Conservation (phyloP, 106 monocot species). For the Allium cepa region DNA sequence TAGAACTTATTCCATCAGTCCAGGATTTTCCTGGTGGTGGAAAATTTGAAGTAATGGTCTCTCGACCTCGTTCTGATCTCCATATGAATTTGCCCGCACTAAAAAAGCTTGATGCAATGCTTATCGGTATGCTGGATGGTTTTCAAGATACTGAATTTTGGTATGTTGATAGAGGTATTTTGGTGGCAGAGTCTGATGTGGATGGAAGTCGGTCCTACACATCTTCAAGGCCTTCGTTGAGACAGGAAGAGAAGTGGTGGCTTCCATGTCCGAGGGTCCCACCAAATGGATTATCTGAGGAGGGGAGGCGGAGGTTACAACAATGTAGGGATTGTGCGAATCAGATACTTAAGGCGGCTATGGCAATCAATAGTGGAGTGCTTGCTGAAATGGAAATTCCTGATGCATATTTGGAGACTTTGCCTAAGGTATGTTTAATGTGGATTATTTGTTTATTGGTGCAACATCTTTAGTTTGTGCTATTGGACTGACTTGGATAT, state of each 20-base stretch:
- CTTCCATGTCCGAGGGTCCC: constrained; percentile 82
- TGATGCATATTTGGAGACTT: constrained; percentile 60
- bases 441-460: too few relatives aligned
- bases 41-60: constrained; percentile 85
- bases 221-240: constrained; percentile 41
- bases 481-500: too few relatives aligned
- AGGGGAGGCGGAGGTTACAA: constrained; percentile 59
- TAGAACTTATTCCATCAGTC: constrained; percentile 77
- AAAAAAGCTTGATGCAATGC: constrained; percentile 88
- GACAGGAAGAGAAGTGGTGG: constrained; percentile 99
- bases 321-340: constrained; percentile 76
- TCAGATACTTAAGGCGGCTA: constrained; percentile 93
- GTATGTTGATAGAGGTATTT: constrained; percentile 83
- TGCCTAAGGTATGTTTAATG: constrained; percentile 62
- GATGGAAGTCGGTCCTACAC: constrained; percentile 26
- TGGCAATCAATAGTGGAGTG: constrained; percentile 88
- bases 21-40: constrained; percentile 93
- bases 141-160: constrained; percentile 80
- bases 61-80: constrained; percentile 68
- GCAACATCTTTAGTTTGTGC: too few relatives aligned
- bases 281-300: constrained; percentile 61
- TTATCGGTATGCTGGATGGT: constrained; percentile 76
- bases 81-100: constrained; percentile 88
- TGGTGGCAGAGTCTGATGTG: constrained; percentile 48
- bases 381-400: constrained; percentile 92